Evolutionary conservation across 2,329 filamentous ascomycete genomes (phyloP).

Genomic region (Purpureocillium takamizusanense): DNA sequence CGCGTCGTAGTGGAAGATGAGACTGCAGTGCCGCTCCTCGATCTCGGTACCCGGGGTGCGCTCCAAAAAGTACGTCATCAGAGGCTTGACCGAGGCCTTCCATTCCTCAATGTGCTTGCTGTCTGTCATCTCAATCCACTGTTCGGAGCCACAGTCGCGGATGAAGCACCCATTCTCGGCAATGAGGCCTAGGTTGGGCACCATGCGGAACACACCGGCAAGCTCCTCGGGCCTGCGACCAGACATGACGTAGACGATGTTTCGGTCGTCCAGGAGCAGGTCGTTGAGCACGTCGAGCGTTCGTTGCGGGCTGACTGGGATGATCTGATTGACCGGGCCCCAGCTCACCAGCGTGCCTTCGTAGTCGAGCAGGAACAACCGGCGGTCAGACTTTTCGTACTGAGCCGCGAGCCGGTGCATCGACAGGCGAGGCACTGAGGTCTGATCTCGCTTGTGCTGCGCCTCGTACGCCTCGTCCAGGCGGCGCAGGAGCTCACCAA

Average conservation of each 20-base stretch:
- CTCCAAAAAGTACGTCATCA: slow-evolving; percentile 83
- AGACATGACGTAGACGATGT: slow-evolving; percentile 91
- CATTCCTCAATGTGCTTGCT: slow-evolving; percentile 60
- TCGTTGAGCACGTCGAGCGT: slow-evolving; percentile 78
- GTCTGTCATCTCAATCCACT: slow-evolving; percentile 75
- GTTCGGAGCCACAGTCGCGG: slow-evolving; percentile 55
- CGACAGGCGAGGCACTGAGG: slow-evolving; percentile 77
- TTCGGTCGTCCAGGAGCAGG: slow-evolving; percentile 67
- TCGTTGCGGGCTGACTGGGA: slow-evolving; percentile 74
- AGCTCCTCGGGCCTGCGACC: slow-evolving; percentile 80
- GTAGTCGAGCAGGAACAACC: slow-evolving; percentile 86
- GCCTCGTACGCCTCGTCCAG: slow-evolving; percentile 73
- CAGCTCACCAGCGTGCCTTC: slow-evolving; percentile 87
- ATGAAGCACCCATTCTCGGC: slow-evolving; percentile 94
- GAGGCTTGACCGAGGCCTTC: slow-evolving; percentile 76
- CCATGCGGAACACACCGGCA: slow-evolving; percentile 73
- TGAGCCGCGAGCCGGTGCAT: slow-evolving; percentile 52
- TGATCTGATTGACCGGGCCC: slow-evolving; percentile 75
- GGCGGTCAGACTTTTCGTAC: slow-evolving; percentile 57
- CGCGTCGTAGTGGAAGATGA: slow-evolving; percentile 84
- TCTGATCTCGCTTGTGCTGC: slow-evolving; percentile 76
- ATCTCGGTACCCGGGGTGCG: slow-evolving; percentile 81
- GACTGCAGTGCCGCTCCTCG: slow-evolving; percentile 83
- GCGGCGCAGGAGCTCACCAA: slow-evolving; percentile 61
- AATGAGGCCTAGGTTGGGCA: slow-evolving; percentile 79